Percentiles rank a stretch among this genome's conserved stretches.
These are phyloP conservation scores for Mallotus nudiflorus DNA, from an alignment of 345 rosid species.

Conservation along the genomic window DNA sequence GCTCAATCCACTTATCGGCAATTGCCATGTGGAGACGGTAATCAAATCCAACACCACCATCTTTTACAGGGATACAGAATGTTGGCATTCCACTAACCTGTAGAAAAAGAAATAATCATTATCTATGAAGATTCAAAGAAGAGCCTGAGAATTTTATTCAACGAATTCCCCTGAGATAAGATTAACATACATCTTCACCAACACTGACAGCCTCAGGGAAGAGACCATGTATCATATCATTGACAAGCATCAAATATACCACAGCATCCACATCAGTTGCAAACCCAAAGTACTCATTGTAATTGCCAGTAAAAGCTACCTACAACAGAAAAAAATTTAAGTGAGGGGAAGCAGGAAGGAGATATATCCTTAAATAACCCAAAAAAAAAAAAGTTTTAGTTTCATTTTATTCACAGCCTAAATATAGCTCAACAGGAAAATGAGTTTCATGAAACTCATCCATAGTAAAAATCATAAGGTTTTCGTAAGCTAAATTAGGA, in stretches of 20 bases:
- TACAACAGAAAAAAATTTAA: conserved; percentile 31
- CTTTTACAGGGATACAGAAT: conserved; percentile 77
- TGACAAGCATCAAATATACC: conserved; percentile 89
- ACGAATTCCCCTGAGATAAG: not conserved
- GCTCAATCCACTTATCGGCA: conserved; percentile 97
- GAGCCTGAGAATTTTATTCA: not conserved
- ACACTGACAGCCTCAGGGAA: conserved; percentile 85
- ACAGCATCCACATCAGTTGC: conserved; percentile 93
- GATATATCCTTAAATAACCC: not conserved
- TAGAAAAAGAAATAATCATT: conserved; percentile 4
- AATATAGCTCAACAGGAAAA: too few species aligned
- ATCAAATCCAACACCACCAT: conserved; percentile 97
- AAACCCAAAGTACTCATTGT: conserved; percentile 84
- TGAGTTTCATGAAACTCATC: not conserved
- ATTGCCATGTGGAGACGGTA: conserved; percentile 97
- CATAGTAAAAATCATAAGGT: not conserved
- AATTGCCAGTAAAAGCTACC: conserved; percentile 89
- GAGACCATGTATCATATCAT: conserved; percentile 89
- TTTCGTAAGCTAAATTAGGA: not conserved
- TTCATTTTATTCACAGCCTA: not conserved
- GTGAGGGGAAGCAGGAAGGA: not conserved
- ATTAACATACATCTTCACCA: conserved; percentile 89
- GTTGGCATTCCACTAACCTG: conserved; percentile 99
- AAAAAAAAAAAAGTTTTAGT: conserved; percentile 6
- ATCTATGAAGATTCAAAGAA: not conserved